Base-by-base conservation (phyloP, 1,284 basidiomycete genomes). In the Moesziomyces sp. region DNA sequence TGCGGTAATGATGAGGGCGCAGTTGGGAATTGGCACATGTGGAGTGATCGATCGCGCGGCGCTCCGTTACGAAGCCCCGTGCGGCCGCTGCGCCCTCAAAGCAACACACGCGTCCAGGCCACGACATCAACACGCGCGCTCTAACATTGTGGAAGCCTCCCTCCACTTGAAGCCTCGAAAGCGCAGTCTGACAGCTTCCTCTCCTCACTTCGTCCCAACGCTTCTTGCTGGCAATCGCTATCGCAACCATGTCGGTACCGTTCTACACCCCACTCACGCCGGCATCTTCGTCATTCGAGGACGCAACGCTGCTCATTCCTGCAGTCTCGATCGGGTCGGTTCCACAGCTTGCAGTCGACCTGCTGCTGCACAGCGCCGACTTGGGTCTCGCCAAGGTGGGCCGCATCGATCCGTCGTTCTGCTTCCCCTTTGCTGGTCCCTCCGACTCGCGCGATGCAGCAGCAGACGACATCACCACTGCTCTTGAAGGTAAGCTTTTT, bases 321-420 rank as follows among this genome's bases (percentile, higher is more conserved):
- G 64, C 67, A 11, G 67, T 81, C 0, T 78, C 75, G n/a, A 70
- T 80, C 40, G 80, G 77, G 18, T 81, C 74, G 6, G 78, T 79
- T 0, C 76, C 79, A 0, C 79, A 81, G 56, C 67, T 82, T 0
- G 58, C 78, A 2, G 51, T 80, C 35, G 80, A 82, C 61, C 57
- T 82, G 16, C 57, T 82, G n/a, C 51, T 82, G 3, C 64, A 78
- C 30, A 38, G 66, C 23, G 45, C 58, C 2, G 7, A 38, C 8
- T 63, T 81, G 21, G 18, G 40, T 5, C 67, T 78, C 13, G n/a
- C 35, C 3, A 72, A 76, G 44, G 64, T 80, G 2, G 80, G 61
- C 0, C 48, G 61, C 19, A 21, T 82, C 3, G 76, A 82, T 43
- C 72, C 70, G 3, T 46, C 51, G 0, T 68, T 72, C 26, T 78